phyloP scores from a whole-genome alignment of 371 early-diverging fungal species.

The Chytridium lagenaria region DNA sequence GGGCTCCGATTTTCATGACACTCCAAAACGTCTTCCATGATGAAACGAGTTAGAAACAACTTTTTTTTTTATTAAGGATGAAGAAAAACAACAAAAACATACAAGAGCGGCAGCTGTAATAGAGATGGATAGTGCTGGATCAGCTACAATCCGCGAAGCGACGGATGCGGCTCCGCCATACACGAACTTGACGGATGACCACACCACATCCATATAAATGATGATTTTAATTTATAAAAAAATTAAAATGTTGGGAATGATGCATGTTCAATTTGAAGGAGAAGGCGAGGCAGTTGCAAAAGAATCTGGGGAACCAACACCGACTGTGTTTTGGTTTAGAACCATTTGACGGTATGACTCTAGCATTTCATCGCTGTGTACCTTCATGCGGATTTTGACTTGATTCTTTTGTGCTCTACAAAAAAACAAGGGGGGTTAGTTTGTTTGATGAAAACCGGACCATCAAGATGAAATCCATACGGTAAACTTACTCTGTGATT shows the following conservation, averaged over 20 bases:
- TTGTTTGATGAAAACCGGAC: too few relatives aligned
- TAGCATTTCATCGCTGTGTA: background rate
- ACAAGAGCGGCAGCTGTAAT: constrained; percentile 2
- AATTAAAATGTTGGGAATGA: background rate
- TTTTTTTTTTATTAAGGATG: background rate
- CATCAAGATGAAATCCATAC: too few relatives aligned
- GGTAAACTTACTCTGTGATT: constrained; percentile 6
- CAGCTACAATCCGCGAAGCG: background rate
- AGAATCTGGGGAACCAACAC: too few relatives aligned
- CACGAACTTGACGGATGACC: background rate
- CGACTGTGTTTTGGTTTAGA: background rate
- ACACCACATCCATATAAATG: background rate
- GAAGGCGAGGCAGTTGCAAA: too few relatives aligned
- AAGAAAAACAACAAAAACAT: background rate
- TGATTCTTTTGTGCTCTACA: background rate
- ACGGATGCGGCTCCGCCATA: constrained; percentile 2
- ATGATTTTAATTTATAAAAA: background rate
- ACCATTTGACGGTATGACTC: background rate
- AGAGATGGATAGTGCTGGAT: constrained; percentile 5
- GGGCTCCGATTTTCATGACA: background rate
- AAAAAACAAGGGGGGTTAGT: background rate
- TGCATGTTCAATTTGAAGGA: too few relatives aligned
- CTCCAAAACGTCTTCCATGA: background rate
- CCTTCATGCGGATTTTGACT: background rate
- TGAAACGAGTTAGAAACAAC: background rate